Conservation (phyloP, 163 green algal genomes). For the Smithsoniella earleae region DNA sequence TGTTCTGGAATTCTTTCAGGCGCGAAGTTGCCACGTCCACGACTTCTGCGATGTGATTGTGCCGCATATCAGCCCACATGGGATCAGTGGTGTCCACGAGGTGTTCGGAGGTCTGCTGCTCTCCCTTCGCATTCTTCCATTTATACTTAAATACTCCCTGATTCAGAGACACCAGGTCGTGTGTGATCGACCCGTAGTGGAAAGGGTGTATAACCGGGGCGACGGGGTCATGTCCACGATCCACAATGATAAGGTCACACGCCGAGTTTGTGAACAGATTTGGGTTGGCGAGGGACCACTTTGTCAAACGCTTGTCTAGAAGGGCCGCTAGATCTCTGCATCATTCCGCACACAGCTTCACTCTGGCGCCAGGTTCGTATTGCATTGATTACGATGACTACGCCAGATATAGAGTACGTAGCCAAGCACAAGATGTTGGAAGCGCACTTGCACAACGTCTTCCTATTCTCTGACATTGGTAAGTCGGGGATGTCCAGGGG, state of each 20-base stretch:
- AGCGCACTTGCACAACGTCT: background rate
- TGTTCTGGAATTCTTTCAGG: constrained; percentile 19
- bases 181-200: constrained; percentile 21
- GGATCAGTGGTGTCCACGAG: constrained; percentile 14
- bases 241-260: constrained; percentile 20
- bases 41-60: constrained; percentile 17
- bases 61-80: constrained; percentile 26
- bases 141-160: constrained; percentile 18
- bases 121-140: constrained; percentile 19
- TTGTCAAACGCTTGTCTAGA: background rate
- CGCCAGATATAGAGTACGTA: background rate
- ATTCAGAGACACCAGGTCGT: constrained; percentile 7
- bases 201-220: constrained; percentile 28
- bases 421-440: background rate
- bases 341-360: too few species aligned
- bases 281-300: background rate
- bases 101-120: constrained; percentile 27
- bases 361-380: background rate
- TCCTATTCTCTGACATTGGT: background rate
- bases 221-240: constrained; percentile 3
- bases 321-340: background rate
- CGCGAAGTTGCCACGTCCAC: background rate
- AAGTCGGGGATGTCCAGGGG: background rate
- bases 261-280: constrained; percentile 17
- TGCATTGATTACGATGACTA: background rate